These are phyloP conservation scores for Pulveroboletus sp. DNA, from an alignment of 768 basidiomycete species.

Conservation along the genomic window DNA sequence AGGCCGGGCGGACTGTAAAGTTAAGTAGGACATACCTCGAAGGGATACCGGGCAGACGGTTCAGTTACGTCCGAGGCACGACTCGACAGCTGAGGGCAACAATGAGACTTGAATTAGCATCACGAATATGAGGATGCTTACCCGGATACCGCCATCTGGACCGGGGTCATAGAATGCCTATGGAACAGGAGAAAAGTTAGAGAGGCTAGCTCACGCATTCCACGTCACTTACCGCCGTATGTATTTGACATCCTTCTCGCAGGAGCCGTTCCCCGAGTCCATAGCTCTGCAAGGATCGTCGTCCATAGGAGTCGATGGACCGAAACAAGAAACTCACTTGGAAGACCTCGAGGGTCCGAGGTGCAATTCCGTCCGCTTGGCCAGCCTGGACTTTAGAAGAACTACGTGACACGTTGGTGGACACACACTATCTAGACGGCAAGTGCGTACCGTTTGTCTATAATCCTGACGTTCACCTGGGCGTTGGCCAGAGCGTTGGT, in stretches of 20 bases:
- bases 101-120: background rate
- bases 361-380: slow-evolving; percentile 28
- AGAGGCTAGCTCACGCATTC: background rate
- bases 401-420: slow-evolving; percentile 7
- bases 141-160: slow-evolving; percentile 57
- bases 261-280: slow-evolving; percentile 62
- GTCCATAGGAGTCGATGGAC: background rate
- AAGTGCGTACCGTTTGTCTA: slow-evolving; percentile 36
- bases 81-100: slow-evolving; percentile 47
- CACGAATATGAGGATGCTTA: slow-evolving; percentile 13
- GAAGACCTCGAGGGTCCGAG: slow-evolving; percentile 38
- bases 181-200: background rate
- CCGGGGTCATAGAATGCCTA: slow-evolving; percentile 76
- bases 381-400: slow-evolving; percentile 15
- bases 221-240: slow-evolving; percentile 50
- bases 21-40: slow-evolving; percentile 43
- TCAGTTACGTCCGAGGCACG: slow-evolving; percentile 58
- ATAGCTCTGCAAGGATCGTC: slow-evolving; percentile 51
- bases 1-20: background rate
- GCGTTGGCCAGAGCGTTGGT: slow-evolving; percentile 38
- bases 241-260: slow-evolving; percentile 58
- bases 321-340: slow-evolving; percentile 28
- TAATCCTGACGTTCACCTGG: slow-evolving; percentile 34
- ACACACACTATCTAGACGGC: background rate
- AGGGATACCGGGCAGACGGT: slow-evolving; percentile 61